Percentiles rank a stretch among this genome's conserved stretches.
These are phyloP conservation scores for Sarocladium brachiariae DNA, from an alignment of 2,329 filamentous ascomycete species.

Conservation along the genomic window DNA sequence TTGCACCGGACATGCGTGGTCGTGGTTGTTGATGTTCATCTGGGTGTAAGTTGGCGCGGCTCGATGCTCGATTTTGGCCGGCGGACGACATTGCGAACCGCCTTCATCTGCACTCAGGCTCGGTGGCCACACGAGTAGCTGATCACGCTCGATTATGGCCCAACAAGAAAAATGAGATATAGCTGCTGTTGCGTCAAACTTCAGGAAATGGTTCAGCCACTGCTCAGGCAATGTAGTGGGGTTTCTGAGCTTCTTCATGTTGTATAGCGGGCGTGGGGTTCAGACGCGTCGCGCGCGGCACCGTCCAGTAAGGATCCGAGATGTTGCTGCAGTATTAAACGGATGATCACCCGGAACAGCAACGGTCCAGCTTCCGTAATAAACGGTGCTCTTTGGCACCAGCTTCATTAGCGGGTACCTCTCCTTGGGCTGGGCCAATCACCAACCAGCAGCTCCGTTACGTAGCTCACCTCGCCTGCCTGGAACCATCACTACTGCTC, in stretches of 20 bases:
- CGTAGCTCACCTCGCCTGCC: slow-evolving; percentile 17
- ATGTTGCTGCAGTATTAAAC: background rate
- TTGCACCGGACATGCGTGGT: slow-evolving; percentile 29
- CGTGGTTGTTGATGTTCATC: slow-evolving; percentile 21
- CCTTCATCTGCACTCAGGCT: slow-evolving; percentile 27
- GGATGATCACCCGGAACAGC: background rate
- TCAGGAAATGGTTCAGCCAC: background rate
- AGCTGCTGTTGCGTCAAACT: background rate
- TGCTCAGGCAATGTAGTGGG: background rate
- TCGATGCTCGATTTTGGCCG: slow-evolving; percentile 31
- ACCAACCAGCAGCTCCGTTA: slow-evolving; percentile 9
- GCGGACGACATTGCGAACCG: slow-evolving; percentile 34
- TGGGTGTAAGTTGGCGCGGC: slow-evolving; percentile 36
- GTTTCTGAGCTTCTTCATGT: slow-evolving; percentile 2
- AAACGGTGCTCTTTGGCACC: background rate
- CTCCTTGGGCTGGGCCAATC: background rate
- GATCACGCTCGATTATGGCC: background rate
- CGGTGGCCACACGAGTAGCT: background rate
- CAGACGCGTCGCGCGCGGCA: slow-evolving; percentile 4
- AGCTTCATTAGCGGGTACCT: too few species aligned
- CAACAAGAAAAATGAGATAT: too few species aligned
- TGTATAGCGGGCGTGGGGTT: background rate
- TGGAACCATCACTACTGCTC: slow-evolving; percentile 16
- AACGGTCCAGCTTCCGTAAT: background rate
- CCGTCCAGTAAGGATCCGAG: too few species aligned